Evolutionary conservation across 192 early-diverging fungal genomes (phyloP), one percentile per base, ranked within the genome.

Genomic region (Umbelopsis sp.): DNA sequence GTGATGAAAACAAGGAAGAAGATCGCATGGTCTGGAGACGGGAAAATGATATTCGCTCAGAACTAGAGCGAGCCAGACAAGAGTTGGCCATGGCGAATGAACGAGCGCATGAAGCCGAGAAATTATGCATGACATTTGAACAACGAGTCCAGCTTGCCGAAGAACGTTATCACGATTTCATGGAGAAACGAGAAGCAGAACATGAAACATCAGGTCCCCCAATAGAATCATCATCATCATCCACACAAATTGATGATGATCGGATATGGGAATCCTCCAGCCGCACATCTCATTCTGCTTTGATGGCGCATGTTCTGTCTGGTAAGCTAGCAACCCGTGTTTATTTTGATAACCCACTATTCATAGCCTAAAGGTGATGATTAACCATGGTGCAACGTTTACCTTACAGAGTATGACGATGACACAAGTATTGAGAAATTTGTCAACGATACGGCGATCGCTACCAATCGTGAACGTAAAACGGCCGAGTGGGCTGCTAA

Each of bases 401-500:
- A 3, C 32, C 26, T 47, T 6, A 43, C 44, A 87, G 86, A 85
- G 45, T 87, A 85, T 75, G 56, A 83, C 10, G 83, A 87, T 77
- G 85, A 91, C 74, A 78, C 82, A 50, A 77, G 79, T 6, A 92
- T 93, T 45, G 86, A 90, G 41, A 88, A 91, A 56, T 76, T 93
- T 74, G 92, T 93, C 29, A 70, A 75, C n/a, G 90, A 93, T 52
- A 86, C 87, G 9, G 91, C 90, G 14, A 69, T 80, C 34, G 88
- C 85, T 4, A 86, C 84, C 34, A 91, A 92, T 53, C 85, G 91
- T 17, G 84, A 83, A 11, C 68, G 80, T 11, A 93, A 93, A 70
- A 88, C 88, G 10, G 82, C 84, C 17, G 88, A 93, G 68, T 93
- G 92, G 92, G 71, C 88, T 3, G 69, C 73, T 5, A 89, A 87